A percentile compares a stretch with the other conserved stretches of the same genome.
Evolutionary conservation across 768 basidiomycete species (phyloP).

Genomic region (Tylopilus felleus): DNA sequence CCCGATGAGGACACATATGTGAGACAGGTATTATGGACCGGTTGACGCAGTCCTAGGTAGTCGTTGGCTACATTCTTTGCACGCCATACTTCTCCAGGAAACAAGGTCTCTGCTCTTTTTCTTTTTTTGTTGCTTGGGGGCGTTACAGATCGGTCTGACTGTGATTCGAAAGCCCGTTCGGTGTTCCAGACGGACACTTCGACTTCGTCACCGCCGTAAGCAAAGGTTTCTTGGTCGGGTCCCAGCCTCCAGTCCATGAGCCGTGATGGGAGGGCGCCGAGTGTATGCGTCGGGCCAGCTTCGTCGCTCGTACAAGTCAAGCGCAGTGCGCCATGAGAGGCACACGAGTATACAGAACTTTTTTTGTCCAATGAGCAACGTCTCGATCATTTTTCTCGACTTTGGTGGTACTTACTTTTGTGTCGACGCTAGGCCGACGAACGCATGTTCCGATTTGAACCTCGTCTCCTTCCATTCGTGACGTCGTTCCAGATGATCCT

Average conservation of each 20-base stretch:
- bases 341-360: constrained; percentile 60
- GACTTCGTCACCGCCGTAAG: constrained; percentile 85
- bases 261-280: constrained; percentile 59
- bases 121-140: constrained; percentile 40
- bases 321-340: constrained; percentile 71
- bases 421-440: constrained; percentile 56
- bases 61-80: constrained; percentile 87
- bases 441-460: constrained; percentile 48
- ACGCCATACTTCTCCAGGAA: constrained; percentile 78
- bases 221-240: constrained; percentile 51
- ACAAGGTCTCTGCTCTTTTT: constrained; percentile 54
- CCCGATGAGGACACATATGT: constrained; percentile 48
- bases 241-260: constrained; percentile 67
- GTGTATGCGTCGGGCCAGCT: constrained; percentile 19
- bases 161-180: constrained; percentile 48
- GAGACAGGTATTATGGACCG: constrained; percentile 70
- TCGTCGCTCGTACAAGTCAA: constrained; percentile 36
- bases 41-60: constrained; percentile 68
- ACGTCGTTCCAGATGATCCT: constrained; percentile 38
- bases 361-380: constrained; percentile 1
- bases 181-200: constrained; percentile 79
- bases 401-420: constrained; percentile 42
- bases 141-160: constrained; percentile 15
- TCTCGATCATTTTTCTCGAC: background rate
- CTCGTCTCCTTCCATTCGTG: constrained; percentile 65